phyloP scores from a whole-genome alignment of 1,284 basidiomycete genomes.

The Boletus sp. region DNA sequence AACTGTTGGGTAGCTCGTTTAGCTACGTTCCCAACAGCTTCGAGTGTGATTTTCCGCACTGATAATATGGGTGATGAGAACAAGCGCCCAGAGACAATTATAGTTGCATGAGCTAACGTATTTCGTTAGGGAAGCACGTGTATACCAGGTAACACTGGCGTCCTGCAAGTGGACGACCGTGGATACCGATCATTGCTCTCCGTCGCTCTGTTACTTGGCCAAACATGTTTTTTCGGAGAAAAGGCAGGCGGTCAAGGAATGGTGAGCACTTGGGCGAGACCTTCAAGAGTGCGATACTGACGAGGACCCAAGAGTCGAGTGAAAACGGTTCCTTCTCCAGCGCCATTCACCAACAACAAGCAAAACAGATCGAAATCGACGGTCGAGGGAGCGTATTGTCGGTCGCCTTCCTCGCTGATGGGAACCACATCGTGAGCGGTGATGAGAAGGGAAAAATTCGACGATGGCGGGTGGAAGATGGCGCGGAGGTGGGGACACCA shows the following conservation, averaged over 20 bases:
- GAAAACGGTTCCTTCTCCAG: no score
- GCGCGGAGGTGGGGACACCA: not conserved
- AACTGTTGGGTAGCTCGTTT: not conserved
- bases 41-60: not conserved
- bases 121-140: not conserved
- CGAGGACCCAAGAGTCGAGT: no score
- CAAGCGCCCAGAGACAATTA: not conserved
- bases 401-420: not conserved
- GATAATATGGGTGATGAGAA: not conserved
- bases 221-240: no score
- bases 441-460: slow-evolving; percentile 2
- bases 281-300: no score
- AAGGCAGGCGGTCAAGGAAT: no score
- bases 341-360: not conserved
- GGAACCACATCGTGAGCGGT: slow-evolving; percentile 1
- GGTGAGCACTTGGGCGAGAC: no score
- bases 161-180: no score
- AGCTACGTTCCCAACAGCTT: not conserved
- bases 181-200: no score
- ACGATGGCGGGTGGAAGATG: slow-evolving; percentile 5
- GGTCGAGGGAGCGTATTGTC: not conserved
- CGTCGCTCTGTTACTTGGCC: no score
- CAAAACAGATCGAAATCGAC: no score
- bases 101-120: not conserved
- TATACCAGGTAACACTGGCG: no score